Evolutionary conservation across 768 basidiomycete species (phyloP).

Genomic region (Tylopilus sp.): DNA sequence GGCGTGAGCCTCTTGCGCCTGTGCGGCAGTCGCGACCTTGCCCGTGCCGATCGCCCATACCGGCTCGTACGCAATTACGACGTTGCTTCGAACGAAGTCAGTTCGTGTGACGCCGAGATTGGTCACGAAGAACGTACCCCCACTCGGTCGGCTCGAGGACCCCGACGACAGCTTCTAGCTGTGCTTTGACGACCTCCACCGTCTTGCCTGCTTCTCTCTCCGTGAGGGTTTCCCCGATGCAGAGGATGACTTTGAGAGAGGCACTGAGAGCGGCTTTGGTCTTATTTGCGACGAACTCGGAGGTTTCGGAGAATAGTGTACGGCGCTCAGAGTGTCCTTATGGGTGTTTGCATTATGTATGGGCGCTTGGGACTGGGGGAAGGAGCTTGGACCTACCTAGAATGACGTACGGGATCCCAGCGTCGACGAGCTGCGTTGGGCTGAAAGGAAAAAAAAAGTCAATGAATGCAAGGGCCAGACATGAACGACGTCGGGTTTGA

Average conservation of each 20-base stretch:
- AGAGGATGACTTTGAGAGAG: slow-evolving; percentile 85
- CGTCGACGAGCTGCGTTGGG: slow-evolving; percentile 80
- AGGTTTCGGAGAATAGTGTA: slow-evolving; percentile 86
- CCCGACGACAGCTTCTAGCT: slow-evolving; percentile 73
- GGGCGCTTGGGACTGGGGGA: no score
- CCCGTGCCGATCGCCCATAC: slow-evolving; percentile 99
- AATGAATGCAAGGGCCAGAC: neutral
- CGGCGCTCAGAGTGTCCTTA: slow-evolving; percentile 95
- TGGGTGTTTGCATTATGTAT: neutral
- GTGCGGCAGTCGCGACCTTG: slow-evolving; percentile 86
- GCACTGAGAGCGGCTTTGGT: slow-evolving; percentile 76
- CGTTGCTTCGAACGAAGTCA: slow-evolving; percentile 46
- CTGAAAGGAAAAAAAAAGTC: slow-evolving; percentile 35
- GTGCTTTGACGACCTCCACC: slow-evolving; percentile 71
- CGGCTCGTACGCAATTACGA: slow-evolving; percentile 96
- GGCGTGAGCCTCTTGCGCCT: slow-evolving; percentile 91
- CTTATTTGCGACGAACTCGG: slow-evolving; percentile 80
- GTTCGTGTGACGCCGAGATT: neutral
- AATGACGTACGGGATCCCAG: slow-evolving; percentile 87
- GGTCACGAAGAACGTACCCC: slow-evolving; percentile 53
- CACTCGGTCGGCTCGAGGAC: slow-evolving; percentile 64
- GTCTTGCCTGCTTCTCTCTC: slow-evolving; percentile 83
- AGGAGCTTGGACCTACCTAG: slow-evolving; percentile 51
- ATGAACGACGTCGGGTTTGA: slow-evolving; percentile 27
- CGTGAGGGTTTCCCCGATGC: slow-evolving; percentile 90